Conservation (phyloP, 2,329 filamentous ascomycete genomes). For the Lecanicillium sp. region DNA sequence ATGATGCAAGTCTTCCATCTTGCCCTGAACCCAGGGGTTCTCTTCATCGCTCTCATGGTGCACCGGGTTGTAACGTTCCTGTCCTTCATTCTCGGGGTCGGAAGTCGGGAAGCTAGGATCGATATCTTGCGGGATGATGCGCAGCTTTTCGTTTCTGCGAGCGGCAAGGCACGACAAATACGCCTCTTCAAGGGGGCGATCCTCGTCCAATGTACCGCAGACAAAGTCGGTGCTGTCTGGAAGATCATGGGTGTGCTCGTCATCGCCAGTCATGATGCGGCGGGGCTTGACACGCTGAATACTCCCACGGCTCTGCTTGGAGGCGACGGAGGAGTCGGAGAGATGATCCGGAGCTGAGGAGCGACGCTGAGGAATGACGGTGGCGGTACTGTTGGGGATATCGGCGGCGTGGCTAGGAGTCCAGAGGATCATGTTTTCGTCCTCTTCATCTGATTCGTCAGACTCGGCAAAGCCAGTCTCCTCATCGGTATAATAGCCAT, state of each 20-base stretch:
- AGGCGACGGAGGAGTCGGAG: constrained; percentile 55
- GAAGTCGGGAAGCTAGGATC: constrained; percentile 96
- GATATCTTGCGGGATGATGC: constrained; percentile 86
- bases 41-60: constrained; percentile 56
- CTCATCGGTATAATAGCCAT: constrained; percentile 70
- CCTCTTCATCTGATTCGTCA: constrained; percentile 56
- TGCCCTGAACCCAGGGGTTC: constrained; percentile 61
- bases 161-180: constrained; percentile 81
- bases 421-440: constrained; percentile 55
- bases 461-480: constrained; percentile 62
- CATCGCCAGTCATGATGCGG: constrained; percentile 23
- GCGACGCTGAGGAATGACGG: constrained; percentile 21
- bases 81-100: constrained; percentile 79
- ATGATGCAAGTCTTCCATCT: constrained; percentile 58
- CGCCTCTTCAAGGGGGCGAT: constrained; percentile 86
- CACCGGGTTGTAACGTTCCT: constrained; percentile 55
- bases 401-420: constrained; percentile 35
- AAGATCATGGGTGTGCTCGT: constrained; percentile 60
- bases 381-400: constrained; percentile 25
- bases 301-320: constrained; percentile 23
- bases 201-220: constrained; percentile 95
- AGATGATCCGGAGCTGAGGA: constrained; percentile 36
- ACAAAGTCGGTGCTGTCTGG: constrained; percentile 98
- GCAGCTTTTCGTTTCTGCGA: constrained; percentile 72
- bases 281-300: constrained; percentile 20